Base-by-base conservation (phyloP, 2,329 filamentous ascomycete genomes). In the Madurella mycetomatis region DNA sequence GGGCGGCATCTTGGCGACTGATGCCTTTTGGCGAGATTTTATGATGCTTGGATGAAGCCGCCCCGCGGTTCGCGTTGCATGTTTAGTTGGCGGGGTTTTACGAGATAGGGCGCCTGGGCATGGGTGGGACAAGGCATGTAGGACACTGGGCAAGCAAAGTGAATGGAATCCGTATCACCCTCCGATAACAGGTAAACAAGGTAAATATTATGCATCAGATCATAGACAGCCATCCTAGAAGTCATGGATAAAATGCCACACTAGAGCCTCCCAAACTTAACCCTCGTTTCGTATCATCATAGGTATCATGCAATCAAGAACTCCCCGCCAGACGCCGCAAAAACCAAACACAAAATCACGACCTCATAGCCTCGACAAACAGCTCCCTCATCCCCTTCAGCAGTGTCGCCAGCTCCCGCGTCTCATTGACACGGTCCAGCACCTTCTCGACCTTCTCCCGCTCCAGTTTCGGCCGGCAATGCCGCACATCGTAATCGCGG, bases 331-430 rank as follows among this genome's bases (percentile, higher is more conserved):
- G 11, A 37, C 25, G 39, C n/a, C 34, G 19, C 37, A 25, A 45
- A 31, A 25, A 16, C 15, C 4, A 25, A 25, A 31, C 48, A 15
- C 19, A 7, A 9, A 7, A 42, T 73, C 66, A 81, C 25, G 72
- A 72, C 70, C 79, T 84, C 72, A 85, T 77, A 16, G 81, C 80
- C 67, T 86, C 84, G 0, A 84, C 82, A 72, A 94, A 92, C 54
- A 92, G 67, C 70, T 87, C 85, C 62, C 89, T 78, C 88, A 95
- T 94, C 2, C 86, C 87, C 74, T 92, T 94, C 55, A 94, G 72
- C 67, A 94, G 78, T 41, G 79, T 75, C 4, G 81, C 82, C 65
- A 95, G 68, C 67, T 92, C 87, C 63, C 88, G 79, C 47, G 79
- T 82, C 76, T 96, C 91, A 66, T 95, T 95, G 54, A 96, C 78